These are phyloP conservation scores for Kalanchoe fedtschenkoi DNA, from an alignment of 164 flowering plant species.

Conservation along the genomic window DNA sequence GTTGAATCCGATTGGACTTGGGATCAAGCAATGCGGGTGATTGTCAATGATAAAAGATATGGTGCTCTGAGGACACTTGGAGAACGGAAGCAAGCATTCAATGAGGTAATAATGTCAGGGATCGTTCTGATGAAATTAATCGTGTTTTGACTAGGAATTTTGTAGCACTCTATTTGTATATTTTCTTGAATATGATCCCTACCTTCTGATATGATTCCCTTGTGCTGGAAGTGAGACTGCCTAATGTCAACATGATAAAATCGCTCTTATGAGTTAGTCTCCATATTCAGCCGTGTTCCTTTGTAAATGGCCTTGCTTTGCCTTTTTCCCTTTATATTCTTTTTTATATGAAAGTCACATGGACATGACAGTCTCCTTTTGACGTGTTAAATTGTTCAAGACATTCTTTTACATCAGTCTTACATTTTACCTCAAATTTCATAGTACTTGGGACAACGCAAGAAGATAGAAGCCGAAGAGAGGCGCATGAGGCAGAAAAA, in stretches of 20 bases:
- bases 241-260: background rate
- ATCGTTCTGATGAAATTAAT: background rate
- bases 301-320: background rate
- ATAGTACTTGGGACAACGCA: conserved; percentile 81
- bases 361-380: background rate
- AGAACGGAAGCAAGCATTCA: conserved; percentile 95
- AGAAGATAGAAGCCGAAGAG: conserved; percentile 83
- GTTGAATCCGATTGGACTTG: conserved; percentile 94
- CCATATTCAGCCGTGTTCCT: too few relatives aligned
- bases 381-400: background rate
- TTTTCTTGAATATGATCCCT: background rate
- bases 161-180: background rate
- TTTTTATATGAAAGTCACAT: background rate
- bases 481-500: conserved; percentile 74
- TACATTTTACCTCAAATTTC: conserved; percentile 7
- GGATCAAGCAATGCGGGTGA: conserved; percentile 97
- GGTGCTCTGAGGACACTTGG: conserved; percentile 91
- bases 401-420: background rate
- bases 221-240: background rate
- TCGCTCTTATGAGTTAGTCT: background rate
- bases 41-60: conserved; percentile 88
- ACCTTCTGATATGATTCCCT: background rate
- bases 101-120: conserved; percentile 48
- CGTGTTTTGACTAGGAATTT: background rate
- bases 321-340: background rate